These are phyloP conservation scores for Rhododendron molle DNA, from an alignment of 148 eudicot species.

Conservation along the genomic window DNA sequence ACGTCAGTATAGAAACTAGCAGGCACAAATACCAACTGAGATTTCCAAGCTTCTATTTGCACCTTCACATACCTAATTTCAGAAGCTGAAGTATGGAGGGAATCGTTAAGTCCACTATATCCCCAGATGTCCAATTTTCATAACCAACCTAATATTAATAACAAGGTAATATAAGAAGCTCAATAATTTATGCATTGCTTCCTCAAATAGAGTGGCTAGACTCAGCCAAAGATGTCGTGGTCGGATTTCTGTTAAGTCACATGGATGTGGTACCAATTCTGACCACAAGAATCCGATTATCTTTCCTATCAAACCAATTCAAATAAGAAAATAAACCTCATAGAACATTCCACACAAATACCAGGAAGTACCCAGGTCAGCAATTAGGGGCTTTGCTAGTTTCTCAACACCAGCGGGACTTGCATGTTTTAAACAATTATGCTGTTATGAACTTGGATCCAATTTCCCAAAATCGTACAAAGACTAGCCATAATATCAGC, in stretches of 20 bases:
- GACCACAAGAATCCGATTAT: background rate
- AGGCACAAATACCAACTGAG: background rate
- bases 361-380: background rate
- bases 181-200: background rate
- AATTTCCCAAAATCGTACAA: background rate
- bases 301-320: background rate
- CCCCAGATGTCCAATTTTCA: background rate
- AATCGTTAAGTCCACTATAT: background rate
- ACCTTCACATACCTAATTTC: background rate
- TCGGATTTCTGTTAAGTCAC: background rate
- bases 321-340: background rate
- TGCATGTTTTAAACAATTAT: background rate
- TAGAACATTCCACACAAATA: background rate
- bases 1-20: background rate
- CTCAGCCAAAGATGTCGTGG: background rate
- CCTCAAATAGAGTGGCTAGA: background rate
- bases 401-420: background rate
- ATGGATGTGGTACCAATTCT: background rate
- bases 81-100: background rate
- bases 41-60: background rate
- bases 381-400: background rate
- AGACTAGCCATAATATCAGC: background rate
- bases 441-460: background rate
- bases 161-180: background rate
- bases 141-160: background rate